These are phyloP conservation scores for Phytopythium delawarense DNA, from an alignment of 352 stramenopile species.

Conservation along the genomic window DNA sequence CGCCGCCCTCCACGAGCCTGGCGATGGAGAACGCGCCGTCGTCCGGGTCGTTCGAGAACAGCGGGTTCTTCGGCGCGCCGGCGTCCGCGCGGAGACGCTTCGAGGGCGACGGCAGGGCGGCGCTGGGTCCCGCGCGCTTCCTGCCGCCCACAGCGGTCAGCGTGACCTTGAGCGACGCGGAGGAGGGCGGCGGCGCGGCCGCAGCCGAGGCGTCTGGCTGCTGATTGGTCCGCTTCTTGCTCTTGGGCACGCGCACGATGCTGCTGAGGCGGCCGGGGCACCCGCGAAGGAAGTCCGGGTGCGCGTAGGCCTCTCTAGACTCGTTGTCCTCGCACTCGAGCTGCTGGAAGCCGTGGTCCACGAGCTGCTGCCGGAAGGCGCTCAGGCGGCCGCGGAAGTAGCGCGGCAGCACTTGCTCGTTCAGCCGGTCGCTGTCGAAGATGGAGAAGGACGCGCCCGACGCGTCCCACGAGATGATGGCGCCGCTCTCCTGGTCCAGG, in stretches of 20 bases:
- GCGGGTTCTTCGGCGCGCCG: constrained; percentile 28
- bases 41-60: constrained; percentile 55
- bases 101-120: constrained; percentile 1
- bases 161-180: constrained; percentile 40
- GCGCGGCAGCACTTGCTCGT: constrained; percentile 47
- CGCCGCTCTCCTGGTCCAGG: constrained; percentile 61
- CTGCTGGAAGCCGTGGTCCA: constrained; percentile 68
- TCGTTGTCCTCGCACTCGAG: constrained; percentile 60
- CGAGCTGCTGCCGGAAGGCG: constrained; percentile 74
- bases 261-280: constrained; percentile 44
- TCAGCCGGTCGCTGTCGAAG: constrained; percentile 53
- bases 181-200: background rate
- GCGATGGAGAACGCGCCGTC: constrained; percentile 30
- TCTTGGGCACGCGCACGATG: constrained; percentile 47
- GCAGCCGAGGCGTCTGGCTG: constrained; percentile 2
- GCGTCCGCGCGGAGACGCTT: constrained; percentile 7
- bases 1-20: constrained; percentile 30
- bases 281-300: constrained; percentile 52
- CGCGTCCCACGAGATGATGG: constrained; percentile 58
- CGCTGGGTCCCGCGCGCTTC: background rate
- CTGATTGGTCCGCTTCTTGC: constrained; percentile 17
- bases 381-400: constrained; percentile 67
- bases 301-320: constrained; percentile 41
- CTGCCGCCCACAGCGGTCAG: constrained; percentile 18
- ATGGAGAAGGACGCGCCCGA: constrained; percentile 63